Base-by-base conservation (phyloP, 1,284 basidiomycete genomes). In the Neolentinus lepideus region DNA sequence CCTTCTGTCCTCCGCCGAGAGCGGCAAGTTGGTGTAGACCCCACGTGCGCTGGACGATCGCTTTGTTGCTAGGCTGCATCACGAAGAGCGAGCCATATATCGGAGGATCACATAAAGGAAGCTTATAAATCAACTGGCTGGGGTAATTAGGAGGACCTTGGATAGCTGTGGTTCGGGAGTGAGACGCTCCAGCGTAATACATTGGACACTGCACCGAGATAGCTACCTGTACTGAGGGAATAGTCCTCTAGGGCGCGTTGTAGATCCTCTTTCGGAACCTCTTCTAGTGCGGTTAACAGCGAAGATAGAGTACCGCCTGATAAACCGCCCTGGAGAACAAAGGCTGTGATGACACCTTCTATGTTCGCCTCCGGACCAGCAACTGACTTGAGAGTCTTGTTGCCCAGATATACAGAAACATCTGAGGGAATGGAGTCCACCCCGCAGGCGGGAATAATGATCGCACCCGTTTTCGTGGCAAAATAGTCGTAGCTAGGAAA, bases 341-440 rank as follows among this genome's bases (percentile, higher is more conserved):
- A 83, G 26, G 81, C 82, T 0, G 62, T 68, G 10, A 70, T 61
- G n/a, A 76, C 71, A 4, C 69, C 64, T 1, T 69, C 71, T 19
- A 70, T 66, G 3, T 64, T 66, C 11, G 71, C 59, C 16, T 66
- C 56, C 11, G 63, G 61, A 22, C 69, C 73, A 2, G 64, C 67
- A 43, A 64, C 60, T 4, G 62, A 61, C 61, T 80, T 76, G 54
- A 79, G 69, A 1, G 74, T 77, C 53, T 72, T 72, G 35, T 76
- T 78, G 14, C 79, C 73, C 52, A 88, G 71, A 67, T 80, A 84
- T 0, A 81, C 80, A 3, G 75, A 67, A 22, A 85, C 66, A 66
- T 92, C 90, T 12, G 83, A 81, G 1, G 89, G 88, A 12, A 89
- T 65, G n/a, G 85, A 86, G 67, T 92, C 90, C 59, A 88, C 80